Conservation (phyloP, 2,329 filamentous ascomycete species). For the Plenodomus lindquistii region DNA sequence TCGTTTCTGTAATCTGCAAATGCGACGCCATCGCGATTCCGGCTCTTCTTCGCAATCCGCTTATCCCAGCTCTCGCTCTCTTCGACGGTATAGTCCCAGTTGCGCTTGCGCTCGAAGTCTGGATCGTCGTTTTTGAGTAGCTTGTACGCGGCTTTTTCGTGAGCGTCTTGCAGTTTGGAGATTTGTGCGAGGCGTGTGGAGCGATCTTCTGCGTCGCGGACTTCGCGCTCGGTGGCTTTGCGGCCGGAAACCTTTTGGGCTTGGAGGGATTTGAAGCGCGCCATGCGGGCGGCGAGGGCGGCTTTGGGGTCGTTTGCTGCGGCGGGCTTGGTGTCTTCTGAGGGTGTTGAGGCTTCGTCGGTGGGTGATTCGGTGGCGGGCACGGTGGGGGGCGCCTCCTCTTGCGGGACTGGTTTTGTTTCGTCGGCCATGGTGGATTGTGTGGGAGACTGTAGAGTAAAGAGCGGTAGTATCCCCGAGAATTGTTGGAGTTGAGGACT, state of each 20-base stretch:
- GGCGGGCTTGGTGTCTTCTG: slow-evolving; percentile 7
- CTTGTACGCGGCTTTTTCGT: slow-evolving; percentile 88
- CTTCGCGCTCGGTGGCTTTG: slow-evolving; percentile 63
- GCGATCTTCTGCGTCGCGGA: slow-evolving; percentile 42
- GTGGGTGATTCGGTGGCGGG: slow-evolving; percentile 5
- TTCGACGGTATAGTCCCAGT: slow-evolving; percentile 98
- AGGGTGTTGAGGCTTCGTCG: slow-evolving; percentile 4
- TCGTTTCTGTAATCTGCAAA: slow-evolving; percentile 90
- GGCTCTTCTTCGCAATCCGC: slow-evolving; percentile 81
- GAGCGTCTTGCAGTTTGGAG: slow-evolving; percentile 77
- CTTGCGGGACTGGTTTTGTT: slow-evolving; percentile 10
- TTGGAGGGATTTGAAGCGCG: slow-evolving; percentile 85
- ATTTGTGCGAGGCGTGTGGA: slow-evolving; percentile 59
- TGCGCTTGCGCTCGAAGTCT: slow-evolving; percentile 96
- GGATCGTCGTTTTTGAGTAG: slow-evolving; percentile 89
- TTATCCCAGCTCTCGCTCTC: slow-evolving; percentile 94
- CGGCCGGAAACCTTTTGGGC: slow-evolving; percentile 61
- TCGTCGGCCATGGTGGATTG: slow-evolving; percentile 26
- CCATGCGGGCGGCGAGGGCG: slow-evolving; percentile 50
- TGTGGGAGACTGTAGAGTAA: background rate
- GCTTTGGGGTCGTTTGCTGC: slow-evolving; percentile 29
- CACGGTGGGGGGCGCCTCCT: slow-evolving; percentile 4
- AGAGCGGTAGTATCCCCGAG: slow-evolving; percentile 1
- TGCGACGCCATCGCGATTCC: slow-evolving; percentile 79
- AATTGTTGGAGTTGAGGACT: slow-evolving; percentile 17